Evolutionary conservation across 495 filamentous ascomycete genomes (phyloP).

Genomic region (Tuber calosporum): DNA sequence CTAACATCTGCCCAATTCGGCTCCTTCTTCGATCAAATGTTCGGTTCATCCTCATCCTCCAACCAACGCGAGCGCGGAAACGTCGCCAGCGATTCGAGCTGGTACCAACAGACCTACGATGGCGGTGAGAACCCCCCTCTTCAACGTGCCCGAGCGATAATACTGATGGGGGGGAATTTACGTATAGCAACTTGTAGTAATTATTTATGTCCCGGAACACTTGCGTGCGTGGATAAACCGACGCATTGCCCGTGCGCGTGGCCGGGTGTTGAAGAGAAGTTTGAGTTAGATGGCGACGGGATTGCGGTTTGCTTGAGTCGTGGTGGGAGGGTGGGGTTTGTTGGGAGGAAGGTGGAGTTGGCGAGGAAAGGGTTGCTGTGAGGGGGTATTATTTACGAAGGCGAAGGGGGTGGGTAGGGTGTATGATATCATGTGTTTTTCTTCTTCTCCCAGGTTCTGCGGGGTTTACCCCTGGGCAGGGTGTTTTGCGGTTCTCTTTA

Average conservation of each 20-base stretch:
- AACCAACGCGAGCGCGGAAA: slow-evolving; percentile 56
- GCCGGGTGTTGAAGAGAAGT: slow-evolving; percentile 61
- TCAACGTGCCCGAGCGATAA: slow-evolving; percentile 8
- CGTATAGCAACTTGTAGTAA: slow-evolving; percentile 57
- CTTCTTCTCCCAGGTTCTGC: neutral
- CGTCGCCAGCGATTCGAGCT: slow-evolving; percentile 56
- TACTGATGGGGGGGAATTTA: neutral
- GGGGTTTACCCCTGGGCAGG: slow-evolving; percentile 8
- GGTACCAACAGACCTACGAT: slow-evolving; percentile 59
- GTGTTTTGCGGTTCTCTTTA: neutral
- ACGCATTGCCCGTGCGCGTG: slow-evolving; percentile 71
- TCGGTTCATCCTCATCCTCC: slow-evolving; percentile 48
- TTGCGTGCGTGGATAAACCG: slow-evolving; percentile 68
- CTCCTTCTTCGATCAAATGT: slow-evolving; percentile 64
- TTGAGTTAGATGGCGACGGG: slow-evolving; percentile 59
- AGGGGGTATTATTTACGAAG: slow-evolving; percentile 20
- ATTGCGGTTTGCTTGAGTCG: slow-evolving; percentile 61
- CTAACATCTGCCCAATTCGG: slow-evolving; percentile 57
- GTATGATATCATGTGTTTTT: neutral
- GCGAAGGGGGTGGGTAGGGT: too few species aligned
- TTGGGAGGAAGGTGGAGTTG: slow-evolving; percentile 56
- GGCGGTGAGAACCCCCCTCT: slow-evolving; percentile 46
- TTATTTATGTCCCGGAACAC: slow-evolving; percentile 65
- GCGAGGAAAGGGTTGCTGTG: slow-evolving; percentile 62
- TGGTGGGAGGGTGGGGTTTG: slow-evolving; percentile 49